Evolutionary conservation across 768 basidiomycete species (phyloP), one percentile per base, ranked within the genome.

Genomic region (Trametes punicea): DNA sequence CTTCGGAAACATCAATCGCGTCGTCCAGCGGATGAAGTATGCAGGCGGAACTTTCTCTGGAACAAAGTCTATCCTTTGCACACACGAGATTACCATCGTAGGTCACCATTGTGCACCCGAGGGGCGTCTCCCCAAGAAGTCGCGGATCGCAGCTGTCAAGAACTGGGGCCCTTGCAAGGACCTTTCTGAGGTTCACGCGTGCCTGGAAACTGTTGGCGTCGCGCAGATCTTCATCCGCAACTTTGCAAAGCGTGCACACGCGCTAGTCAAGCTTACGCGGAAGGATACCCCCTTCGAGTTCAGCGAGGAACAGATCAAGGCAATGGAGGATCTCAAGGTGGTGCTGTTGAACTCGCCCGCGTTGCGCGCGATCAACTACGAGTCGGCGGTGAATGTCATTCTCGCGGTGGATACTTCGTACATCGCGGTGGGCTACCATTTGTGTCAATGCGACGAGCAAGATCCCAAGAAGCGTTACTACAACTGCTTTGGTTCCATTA

Each of bases 41-140:
- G 38, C 59, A 2, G 71, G 77, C 0, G 70, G 69, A 0, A 78
- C 73, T 0, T 71, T 78, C 20, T 75, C 71, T 0, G 72, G 73
- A 0, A 48, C 63, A 4, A 80, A 79, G 49, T 57, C 70, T 0
- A 25, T 64, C 31, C 13, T 31, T 31, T 31, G 31, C 31, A 31
- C 13, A 13, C 0, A 20, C 20, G 40, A 41, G 20, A 41, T 41
- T 20, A 41, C 21, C n/a, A 20, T 41, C 2, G 40, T 41, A 20
- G 74, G 76, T 0, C 73, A 80, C 41, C 45, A 42, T 0, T 77
- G 75, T 51, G 75, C 70, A 0, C 68, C 62, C 8, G 64, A 74
- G 30, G 77, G 73, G 0, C 59, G 62, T 0, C 25, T 68, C 0
- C 71, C 72, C 0, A 69, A 75, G 2, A 47, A 67, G 4, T 40